Evolutionary conservation across 2,329 filamentous ascomycete genomes (phyloP).

Genomic region (Apiospora saccharicola): DNA sequence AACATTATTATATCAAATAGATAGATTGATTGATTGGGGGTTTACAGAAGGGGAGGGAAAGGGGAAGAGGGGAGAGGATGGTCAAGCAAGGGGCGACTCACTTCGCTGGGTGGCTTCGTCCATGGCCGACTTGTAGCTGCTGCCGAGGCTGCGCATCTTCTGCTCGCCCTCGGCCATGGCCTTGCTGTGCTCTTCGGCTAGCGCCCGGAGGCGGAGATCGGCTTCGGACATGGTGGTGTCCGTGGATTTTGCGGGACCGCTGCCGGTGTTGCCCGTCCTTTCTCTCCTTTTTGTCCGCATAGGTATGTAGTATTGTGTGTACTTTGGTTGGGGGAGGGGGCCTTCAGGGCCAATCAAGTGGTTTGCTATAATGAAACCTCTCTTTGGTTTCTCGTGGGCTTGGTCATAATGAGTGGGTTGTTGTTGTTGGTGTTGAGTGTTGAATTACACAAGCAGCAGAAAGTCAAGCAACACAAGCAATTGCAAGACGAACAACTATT

Average conservation of each 20-base stretch:
- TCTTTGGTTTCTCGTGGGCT: not conserved
- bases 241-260: not conserved
- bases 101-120: not conserved
- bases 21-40: too few relatives aligned
- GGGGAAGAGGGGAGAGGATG: not conserved
- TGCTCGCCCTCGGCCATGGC: slow-evolving; percentile 20
- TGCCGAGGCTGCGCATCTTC: slow-evolving; percentile 9
- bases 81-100: not conserved
- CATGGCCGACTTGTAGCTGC: slow-evolving; percentile 8
- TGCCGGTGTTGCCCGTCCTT: not conserved
- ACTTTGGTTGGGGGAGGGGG: not conserved
- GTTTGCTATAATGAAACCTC: not conserved
- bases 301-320: not conserved
- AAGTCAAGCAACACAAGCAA: not conserved
- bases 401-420: slow-evolving; percentile 6
- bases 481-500: not conserved
- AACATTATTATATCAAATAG: not conserved
- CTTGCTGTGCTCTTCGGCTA: slow-evolving; percentile 4
- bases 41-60: too few relatives aligned
- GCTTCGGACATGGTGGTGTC: slow-evolving; percentile 6
- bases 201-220: not conserved
- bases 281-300: not conserved
- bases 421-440: too few relatives aligned
- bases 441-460: too few relatives aligned
- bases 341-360: not conserved